Percentiles rank a stretch among this genome's conserved stretches.
Conservation (phyloP, 176 grass and related monocot species). For the Puccinellia tenuiflora region DNA sequence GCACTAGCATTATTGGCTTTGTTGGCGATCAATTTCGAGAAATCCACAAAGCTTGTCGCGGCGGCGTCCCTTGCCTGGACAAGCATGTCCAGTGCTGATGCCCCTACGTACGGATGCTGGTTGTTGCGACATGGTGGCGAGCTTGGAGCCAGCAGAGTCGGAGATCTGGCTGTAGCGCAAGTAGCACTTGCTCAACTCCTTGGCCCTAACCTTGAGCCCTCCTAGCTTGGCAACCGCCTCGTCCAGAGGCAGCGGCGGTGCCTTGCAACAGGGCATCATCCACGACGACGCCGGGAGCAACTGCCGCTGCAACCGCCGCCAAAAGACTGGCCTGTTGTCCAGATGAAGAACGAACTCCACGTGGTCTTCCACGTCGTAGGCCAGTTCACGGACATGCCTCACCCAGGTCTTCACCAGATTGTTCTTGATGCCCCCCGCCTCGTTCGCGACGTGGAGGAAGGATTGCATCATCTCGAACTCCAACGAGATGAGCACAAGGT, state of each 20-base stretch:
- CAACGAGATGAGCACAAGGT: background rate
- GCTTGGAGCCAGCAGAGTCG: background rate
- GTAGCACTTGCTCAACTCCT: constrained; percentile 12
- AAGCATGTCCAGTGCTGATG: too few relatives aligned
- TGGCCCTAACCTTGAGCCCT: background rate
- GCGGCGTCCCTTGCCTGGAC: accelerated
- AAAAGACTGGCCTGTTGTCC: background rate
- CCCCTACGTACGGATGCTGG: background rate
- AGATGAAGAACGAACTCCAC: constrained; percentile 7
- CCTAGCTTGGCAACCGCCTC: background rate
- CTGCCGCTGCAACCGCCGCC: too few relatives aligned
- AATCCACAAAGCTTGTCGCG: too few relatives aligned
- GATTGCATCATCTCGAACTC: constrained; percentile 34
- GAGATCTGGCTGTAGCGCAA: background rate
- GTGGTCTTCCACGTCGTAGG: constrained; percentile 7
- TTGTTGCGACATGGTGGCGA: background rate
- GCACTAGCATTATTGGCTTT: too few relatives aligned
- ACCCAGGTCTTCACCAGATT: background rate
- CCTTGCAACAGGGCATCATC: too few relatives aligned
- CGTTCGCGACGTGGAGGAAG: background rate
- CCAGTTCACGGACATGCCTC: background rate
- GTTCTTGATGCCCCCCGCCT: background rate
- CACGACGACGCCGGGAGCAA: too few relatives aligned
- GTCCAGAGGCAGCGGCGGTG: background rate
- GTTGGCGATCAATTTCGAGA: too few relatives aligned